Conservation (phyloP, 1,284 basidiomycete genomes). For the Gomphus bonarii region DNA sequence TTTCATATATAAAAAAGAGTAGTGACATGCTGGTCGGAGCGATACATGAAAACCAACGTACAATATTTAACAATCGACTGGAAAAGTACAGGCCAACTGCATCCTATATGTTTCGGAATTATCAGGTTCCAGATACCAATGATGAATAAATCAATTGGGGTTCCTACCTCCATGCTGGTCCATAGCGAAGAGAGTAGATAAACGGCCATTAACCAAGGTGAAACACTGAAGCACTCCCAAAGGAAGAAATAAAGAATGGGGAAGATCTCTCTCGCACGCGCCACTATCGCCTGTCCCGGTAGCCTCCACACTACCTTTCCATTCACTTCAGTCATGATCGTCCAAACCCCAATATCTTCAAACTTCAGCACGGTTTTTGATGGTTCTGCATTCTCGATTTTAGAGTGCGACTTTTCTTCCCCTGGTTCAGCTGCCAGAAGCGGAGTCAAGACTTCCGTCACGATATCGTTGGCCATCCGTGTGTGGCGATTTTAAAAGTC, state of each 20-base stretch:
- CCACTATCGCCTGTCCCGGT: background rate
- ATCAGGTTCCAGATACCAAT: background rate
- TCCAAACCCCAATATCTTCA: slow-evolving; percentile 1
- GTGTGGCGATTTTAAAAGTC: background rate
- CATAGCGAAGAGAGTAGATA: background rate
- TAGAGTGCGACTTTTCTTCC: background rate
- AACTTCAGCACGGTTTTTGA: background rate
- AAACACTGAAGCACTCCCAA: slow-evolving; percentile 1
- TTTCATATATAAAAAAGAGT: background rate
- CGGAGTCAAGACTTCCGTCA: background rate
- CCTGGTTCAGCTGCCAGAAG: background rate
- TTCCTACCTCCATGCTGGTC: background rate
- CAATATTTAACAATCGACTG: background rate
- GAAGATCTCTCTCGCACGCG: background rate
- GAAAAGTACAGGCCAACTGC: slow-evolving; percentile 1
- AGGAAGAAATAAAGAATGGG: background rate
- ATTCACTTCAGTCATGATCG: background rate
- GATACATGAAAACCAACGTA: background rate
- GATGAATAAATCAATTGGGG: background rate
- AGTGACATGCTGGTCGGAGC: background rate
- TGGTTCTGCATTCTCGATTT: background rate
- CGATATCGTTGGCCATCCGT: background rate
- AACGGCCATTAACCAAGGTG: background rate
- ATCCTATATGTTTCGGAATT: background rate
- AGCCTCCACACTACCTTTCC: background rate